phyloP scores from a whole-genome alignment of 352 stramenopile species.

The Phytophthora kernoviae region DNA sequence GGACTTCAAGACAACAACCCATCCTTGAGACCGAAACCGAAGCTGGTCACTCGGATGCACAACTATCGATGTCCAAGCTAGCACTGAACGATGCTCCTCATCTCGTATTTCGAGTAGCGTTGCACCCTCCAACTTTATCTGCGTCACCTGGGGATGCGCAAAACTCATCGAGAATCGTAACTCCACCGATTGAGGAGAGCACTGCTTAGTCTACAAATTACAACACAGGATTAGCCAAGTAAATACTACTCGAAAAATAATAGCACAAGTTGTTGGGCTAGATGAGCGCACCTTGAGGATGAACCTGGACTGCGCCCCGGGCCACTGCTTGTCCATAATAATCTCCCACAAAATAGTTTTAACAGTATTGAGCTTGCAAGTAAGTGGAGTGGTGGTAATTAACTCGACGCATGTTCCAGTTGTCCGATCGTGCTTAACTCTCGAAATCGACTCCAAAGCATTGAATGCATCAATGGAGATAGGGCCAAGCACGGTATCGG shows the following conservation, averaged over 20 bases:
- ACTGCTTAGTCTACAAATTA: slow-evolving; percentile 10
- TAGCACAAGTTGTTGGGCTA: not conserved
- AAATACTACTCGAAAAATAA: not conserved
- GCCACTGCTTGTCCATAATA: slow-evolving; percentile 14
- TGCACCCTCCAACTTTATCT: slow-evolving; percentile 5
- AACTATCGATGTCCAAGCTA: slow-evolving; percentile 11
- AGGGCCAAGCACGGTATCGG: slow-evolving; percentile 9
- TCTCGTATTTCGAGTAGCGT: slow-evolving; percentile 9
- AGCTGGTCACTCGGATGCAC: not conserved
- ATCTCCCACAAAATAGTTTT: slow-evolving; percentile 9
- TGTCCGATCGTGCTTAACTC: slow-evolving; percentile 5
- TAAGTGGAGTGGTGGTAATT: slow-evolving; percentile 11
- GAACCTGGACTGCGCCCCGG: slow-evolving; percentile 5
- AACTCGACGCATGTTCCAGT: slow-evolving; percentile 8
- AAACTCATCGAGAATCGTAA: slow-evolving; percentile 10
- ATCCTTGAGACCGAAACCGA: slow-evolving; percentile 15
- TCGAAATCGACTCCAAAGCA: not conserved
- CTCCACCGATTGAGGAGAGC: slow-evolving; percentile 6
- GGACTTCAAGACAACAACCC: slow-evolving; percentile 14
- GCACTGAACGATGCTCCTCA: slow-evolving; percentile 3
- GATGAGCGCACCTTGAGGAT: slow-evolving; percentile 14
- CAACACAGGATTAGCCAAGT: not conserved
- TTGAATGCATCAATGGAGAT: slow-evolving; percentile 1
- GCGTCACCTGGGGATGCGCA: not conserved
- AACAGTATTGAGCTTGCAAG: slow-evolving; percentile 5